Evolutionary conservation across 192 early-diverging fungal species (phyloP), one percentile per base, ranked within the genome.

Genomic region (Coemansia sp.): DNA sequence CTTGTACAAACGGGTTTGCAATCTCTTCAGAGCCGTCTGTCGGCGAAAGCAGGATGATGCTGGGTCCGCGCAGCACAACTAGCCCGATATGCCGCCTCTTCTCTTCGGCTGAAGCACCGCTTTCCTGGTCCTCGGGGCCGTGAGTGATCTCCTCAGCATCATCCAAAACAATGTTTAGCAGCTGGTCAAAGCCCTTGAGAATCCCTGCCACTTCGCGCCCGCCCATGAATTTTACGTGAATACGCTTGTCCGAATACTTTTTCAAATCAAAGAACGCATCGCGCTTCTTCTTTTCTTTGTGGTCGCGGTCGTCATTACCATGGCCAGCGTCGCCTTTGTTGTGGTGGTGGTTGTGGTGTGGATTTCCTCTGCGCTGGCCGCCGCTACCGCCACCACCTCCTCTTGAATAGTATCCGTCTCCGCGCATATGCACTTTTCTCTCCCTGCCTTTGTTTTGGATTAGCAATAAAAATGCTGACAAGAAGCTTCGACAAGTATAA

Each of bases 111-210:
- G 62, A 58, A 9, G 66, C 67, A 15, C 61, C 57, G 39, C 57
- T 55, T 20, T 81, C 69, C 51, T 69, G 62, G 7, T 66, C 76
- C 66, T 68, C 45, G 42, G 42, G 30, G 55, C 21, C 88, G 82
- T 86, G 83, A 13, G 93, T 40, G 45, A 86, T 86, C 72, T 99
- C 96, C 35, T 89, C 89, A 0, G 94, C 92, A 30, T 97, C 89
- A 73, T 99, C 95, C 55, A 99, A 79, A 6, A 99, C 95, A 48
- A 99, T 86, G 76, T 99, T 99, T 58, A 93, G 74, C 46, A 99
- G 85, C 35, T 86, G 94, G 77, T 99, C 96, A 59, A 88, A 94
- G 16, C 95, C 95, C 81, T 96, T 95, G 45, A 99, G 82, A 15
- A 86, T 86, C 35, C 96, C 95, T 18, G 88, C 86, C 33, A 97